phyloP scores from a whole-genome alignment of 2,329 filamentous ascomycete genomes.

The Colletotrichum lini region DNA sequence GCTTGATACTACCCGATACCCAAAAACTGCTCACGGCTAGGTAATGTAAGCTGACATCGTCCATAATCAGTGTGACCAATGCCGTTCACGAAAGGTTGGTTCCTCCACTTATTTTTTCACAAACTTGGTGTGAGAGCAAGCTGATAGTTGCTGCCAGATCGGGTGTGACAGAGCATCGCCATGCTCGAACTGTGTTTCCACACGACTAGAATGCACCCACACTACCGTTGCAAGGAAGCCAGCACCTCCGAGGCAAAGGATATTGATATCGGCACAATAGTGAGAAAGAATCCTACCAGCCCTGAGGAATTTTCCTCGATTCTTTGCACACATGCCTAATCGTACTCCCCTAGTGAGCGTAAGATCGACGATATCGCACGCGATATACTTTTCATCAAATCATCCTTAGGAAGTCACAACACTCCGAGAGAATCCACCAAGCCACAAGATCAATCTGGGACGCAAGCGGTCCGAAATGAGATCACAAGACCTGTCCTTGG shows the following conservation, averaged over 20 bases:
- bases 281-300: not conserved
- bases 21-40: too few relatives aligned
- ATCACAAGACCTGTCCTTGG: not conserved
- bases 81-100: not conserved
- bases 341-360: not conserved
- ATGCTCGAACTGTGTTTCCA: slow-evolving; percentile 53
- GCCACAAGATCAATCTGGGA: not conserved
- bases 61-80: not conserved
- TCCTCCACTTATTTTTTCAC: not conserved
- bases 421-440: not conserved
- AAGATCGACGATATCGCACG: not conserved
- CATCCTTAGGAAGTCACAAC: not conserved
- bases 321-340: not conserved
- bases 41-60: not conserved
- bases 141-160: slow-evolving; percentile 43
- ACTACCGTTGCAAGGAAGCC: slow-evolving; percentile 47
- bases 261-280: slow-evolving; percentile 54
- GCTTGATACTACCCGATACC: not conserved
- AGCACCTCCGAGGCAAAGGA: slow-evolving; percentile 50
- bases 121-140: not conserved
- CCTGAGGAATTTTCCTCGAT: not conserved
- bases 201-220: slow-evolving; percentile 52
- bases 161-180: slow-evolving; percentile 51
- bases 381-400: not conserved
- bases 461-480: not conserved